phyloP scores from a whole-genome alignment of 2,329 filamentous ascomycete species.

The Thermochaetoides dissita region DNA sequence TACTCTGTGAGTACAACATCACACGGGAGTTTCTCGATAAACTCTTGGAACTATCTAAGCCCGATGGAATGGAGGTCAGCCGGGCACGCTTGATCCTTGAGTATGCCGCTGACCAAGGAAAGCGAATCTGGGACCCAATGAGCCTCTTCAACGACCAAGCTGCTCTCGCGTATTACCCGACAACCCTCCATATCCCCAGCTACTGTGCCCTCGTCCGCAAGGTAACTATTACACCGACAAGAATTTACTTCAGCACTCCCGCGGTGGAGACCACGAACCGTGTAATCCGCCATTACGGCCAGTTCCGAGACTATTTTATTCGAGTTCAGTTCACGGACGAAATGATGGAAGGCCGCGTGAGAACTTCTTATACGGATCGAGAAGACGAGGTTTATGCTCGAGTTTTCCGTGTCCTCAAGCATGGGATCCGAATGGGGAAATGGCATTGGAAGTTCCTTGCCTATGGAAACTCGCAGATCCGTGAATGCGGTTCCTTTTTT shows the following conservation, averaged over 20 bases:
- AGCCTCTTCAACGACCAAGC: constrained; percentile 48
- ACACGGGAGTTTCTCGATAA: constrained; percentile 49
- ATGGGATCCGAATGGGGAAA: constrained; percentile 73
- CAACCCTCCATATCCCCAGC: constrained; percentile 40
- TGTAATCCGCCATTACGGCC: constrained; percentile 59
- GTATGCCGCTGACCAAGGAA: constrained; percentile 52
- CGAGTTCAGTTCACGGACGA: constrained; percentile 86
- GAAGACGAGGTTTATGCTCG: constrained; percentile 62
- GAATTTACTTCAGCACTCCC: constrained; percentile 63
- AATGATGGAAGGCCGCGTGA: constrained; percentile 45
- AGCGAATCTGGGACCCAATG: constrained; percentile 55
- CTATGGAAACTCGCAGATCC: constrained; percentile 88
- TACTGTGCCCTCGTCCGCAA: constrained; percentile 67
- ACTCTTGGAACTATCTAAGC: constrained; percentile 33
- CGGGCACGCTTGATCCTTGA: constrained; percentile 58
- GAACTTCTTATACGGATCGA: constrained; percentile 34
- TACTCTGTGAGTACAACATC: constrained; percentile 65
- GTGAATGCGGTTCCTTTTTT: constrained; percentile 85
- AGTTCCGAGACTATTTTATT: constrained; percentile 64
- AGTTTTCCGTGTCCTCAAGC: constrained; percentile 53
- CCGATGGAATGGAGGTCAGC: constrained; percentile 23
- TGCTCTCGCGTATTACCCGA: constrained; percentile 31
- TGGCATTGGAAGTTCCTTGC: constrained; percentile 80
- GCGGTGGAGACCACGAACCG: constrained; percentile 78
- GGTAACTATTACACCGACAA: constrained; percentile 70